Conservation (phyloP, 257 asterid species). For the Scutellaria barbata region DNA sequence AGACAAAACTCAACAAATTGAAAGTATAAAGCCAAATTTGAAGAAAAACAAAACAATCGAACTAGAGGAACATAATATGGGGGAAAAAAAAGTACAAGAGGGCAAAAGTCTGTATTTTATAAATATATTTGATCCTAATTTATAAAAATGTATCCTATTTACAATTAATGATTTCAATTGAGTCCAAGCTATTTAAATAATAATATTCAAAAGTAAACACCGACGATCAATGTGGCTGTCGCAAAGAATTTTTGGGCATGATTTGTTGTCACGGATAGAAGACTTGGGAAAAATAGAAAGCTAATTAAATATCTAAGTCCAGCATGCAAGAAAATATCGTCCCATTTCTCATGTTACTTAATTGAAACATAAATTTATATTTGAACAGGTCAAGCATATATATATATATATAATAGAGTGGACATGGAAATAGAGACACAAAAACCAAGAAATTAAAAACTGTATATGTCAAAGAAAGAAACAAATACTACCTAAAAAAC, state of each 20-base stretch:
- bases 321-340: conserved; percentile 23
- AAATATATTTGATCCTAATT: too few species aligned
- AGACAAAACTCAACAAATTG: too few species aligned
- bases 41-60: too few species aligned
- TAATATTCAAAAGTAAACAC: conserved; percentile 16
- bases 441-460: conserved; percentile 20
- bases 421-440: conserved; percentile 11
- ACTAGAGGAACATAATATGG: too few species aligned
- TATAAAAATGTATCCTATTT: too few species aligned
- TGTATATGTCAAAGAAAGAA: conserved; percentile 2
- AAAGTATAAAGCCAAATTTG: too few species aligned
- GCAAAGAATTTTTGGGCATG: conserved; percentile 25
- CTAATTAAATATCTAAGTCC: conserved; percentile 8
- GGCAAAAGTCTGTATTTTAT: too few species aligned
- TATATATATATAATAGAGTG: not conserved
- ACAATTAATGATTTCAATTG: not conserved
- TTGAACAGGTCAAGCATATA: conserved; percentile 27
- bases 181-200: not conserved
- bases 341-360: not conserved
- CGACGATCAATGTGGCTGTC: conserved; percentile 3
- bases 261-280: conserved; percentile 35
- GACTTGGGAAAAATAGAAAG: conserved; percentile 17
- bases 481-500: conserved; percentile 18
- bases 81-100: too few species aligned
- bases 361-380: not conserved